phyloP scores from a whole-genome alignment of 2,329 filamentous ascomycete species.

The Pestalotiopsis sp. region DNA sequence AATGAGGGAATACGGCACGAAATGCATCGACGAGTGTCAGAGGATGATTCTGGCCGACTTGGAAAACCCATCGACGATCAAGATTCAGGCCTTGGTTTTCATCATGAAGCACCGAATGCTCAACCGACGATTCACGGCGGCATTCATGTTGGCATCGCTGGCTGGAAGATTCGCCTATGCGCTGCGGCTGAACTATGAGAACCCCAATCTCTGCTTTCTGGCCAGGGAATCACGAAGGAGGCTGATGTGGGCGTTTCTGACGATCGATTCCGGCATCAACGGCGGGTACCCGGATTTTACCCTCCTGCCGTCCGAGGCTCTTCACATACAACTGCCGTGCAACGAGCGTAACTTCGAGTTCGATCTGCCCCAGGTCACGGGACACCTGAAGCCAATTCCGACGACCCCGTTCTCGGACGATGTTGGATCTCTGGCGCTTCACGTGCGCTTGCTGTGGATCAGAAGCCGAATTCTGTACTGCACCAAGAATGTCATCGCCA shows the following conservation, averaged over 20 bases:
- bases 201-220: constrained; percentile 42
- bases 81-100: constrained; percentile 48
- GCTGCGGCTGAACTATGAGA: constrained; percentile 49
- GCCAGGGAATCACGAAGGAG: constrained; percentile 44
- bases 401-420: constrained; percentile 50
- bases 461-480: constrained; percentile 55
- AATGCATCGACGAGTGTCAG: constrained; percentile 56
- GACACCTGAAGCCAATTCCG: constrained; percentile 42
- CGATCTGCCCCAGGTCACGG: constrained; percentile 55
- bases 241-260: constrained; percentile 46
- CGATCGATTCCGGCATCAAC: constrained; percentile 43
- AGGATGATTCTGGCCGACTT: constrained; percentile 52
- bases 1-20: constrained; percentile 51
- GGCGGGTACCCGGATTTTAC: constrained; percentile 44
- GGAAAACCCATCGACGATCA: constrained; percentile 56
- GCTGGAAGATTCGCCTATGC: constrained; percentile 49
- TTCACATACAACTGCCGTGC: constrained; percentile 44
- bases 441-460: constrained; percentile 56
- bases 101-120: constrained; percentile 49
- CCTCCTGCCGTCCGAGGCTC: constrained; percentile 42
- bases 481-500: constrained; percentile 43
- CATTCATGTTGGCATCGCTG: constrained; percentile 47
- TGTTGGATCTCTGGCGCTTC: constrained; percentile 55
- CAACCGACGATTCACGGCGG: constrained; percentile 43
- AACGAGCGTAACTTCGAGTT: constrained; percentile 56